A percentile compares a stretch with the other conserved stretches of the same genome.
Conservation (phyloP, 768 basidiomycete genomes). For the Tulasnella calospora region DNA sequence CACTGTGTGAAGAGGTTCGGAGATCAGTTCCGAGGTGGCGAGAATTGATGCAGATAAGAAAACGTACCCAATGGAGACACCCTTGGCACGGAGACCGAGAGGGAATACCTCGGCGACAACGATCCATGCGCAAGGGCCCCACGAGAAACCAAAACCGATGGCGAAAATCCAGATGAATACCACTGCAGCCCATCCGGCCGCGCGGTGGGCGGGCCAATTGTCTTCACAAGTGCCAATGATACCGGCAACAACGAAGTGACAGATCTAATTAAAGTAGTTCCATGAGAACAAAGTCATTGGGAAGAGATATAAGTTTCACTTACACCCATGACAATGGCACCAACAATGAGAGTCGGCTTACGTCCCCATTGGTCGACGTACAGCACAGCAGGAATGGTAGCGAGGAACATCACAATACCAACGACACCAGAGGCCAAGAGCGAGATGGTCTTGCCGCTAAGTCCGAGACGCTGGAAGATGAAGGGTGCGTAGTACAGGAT, state of each 20-base stretch:
- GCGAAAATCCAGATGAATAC: slow-evolving; percentile 11
- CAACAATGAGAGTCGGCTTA: slow-evolving; percentile 67
- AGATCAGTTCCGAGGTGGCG: too few relatives aligned
- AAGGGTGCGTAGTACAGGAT: slow-evolving; percentile 28
- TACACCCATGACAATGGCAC: slow-evolving; percentile 67
- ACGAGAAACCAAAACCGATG: neutral
- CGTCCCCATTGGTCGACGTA: slow-evolving; percentile 73
- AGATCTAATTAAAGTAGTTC: slow-evolving; percentile 41
- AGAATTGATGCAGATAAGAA: neutral
- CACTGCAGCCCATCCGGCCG: neutral
- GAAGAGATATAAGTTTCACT: slow-evolving; percentile 31
- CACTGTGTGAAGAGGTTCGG: neutral
- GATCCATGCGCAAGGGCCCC: slow-evolving; percentile 6
- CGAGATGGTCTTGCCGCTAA: slow-evolving; percentile 32
- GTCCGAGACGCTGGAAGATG: slow-evolving; percentile 59
- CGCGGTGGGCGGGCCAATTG: neutral
- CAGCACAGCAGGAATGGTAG: slow-evolving; percentile 77
- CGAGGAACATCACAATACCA: slow-evolving; percentile 70
- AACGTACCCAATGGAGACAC: neutral
- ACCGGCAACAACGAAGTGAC: slow-evolving; percentile 63
- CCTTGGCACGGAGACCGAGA: neutral
- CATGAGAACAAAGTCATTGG: neutral
- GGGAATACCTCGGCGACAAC: slow-evolving; percentile 7
- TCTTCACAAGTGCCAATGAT: slow-evolving; percentile 38
- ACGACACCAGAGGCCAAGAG: slow-evolving; percentile 62